Evolutionary conservation across 2,329 filamentous ascomycete genomes (phyloP).

Genomic region (Fusarium pseudograminearum): DNA sequence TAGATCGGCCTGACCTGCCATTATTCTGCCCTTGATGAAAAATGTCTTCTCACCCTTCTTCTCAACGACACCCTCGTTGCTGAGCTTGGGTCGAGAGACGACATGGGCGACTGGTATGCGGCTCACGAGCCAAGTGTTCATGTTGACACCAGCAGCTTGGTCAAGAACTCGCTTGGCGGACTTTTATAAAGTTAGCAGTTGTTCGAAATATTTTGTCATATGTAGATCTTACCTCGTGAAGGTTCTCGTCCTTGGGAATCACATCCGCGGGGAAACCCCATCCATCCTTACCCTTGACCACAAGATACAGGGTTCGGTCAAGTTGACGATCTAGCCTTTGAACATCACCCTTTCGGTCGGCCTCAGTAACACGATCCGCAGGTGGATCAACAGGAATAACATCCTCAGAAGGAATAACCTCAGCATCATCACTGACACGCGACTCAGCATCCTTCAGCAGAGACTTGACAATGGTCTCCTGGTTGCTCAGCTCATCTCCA

Average conservation of each 20-base stretch:
- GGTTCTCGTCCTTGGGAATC: slow-evolving; percentile 76
- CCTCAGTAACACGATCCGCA: slow-evolving; percentile 77
- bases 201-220: neutral
- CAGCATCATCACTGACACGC: slow-evolving; percentile 69
- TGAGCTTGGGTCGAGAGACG: slow-evolving; percentile 65
- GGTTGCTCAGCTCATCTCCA: slow-evolving; percentile 74
- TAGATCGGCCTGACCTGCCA: slow-evolving; percentile 94
- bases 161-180: slow-evolving; percentile 83
- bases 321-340: slow-evolving; percentile 83
- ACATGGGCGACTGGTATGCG: slow-evolving; percentile 89
- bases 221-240: slow-evolving; percentile 76
- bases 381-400: slow-evolving; percentile 78
- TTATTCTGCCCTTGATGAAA: slow-evolving; percentile 95
- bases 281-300: slow-evolving; percentile 79
- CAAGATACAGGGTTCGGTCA: slow-evolving; percentile 85
- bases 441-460: slow-evolving; percentile 81
- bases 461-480: slow-evolving; percentile 73
- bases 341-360: slow-evolving; percentile 79
- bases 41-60: slow-evolving; percentile 83
- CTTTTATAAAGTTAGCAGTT: slow-evolving; percentile 59
- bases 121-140: slow-evolving; percentile 99
- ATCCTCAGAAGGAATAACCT: slow-evolving; percentile 68
- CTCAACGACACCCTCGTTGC: slow-evolving; percentile 57
- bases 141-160: slow-evolving; percentile 86
- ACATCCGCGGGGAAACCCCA: slow-evolving; percentile 87